phyloP scores from a whole-genome alignment of 495 filamentous ascomycete species.

The Cenococcum geophilum region DNA sequence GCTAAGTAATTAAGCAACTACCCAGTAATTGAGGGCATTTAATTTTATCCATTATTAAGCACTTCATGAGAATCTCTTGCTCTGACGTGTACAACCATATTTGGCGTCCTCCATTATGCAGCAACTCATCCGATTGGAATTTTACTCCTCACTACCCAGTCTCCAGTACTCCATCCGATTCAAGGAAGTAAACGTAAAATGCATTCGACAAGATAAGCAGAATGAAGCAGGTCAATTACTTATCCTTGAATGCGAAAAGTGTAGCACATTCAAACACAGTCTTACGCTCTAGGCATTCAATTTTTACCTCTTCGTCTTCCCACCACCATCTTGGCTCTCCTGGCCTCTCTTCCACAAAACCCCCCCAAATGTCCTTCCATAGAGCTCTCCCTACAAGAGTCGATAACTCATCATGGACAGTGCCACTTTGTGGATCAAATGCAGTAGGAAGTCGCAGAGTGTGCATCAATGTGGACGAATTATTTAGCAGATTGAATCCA shows the following conservation, averaged over 20 bases:
- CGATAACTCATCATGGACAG: slow-evolving; percentile 26
- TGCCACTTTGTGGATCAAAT: neutral
- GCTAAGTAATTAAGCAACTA: too few relatives aligned
- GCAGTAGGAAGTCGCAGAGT: slow-evolving; percentile 23
- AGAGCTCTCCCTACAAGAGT: slow-evolving; percentile 29
- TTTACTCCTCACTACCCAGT: too few relatives aligned
- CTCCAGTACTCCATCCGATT: neutral
- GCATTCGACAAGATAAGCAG: neutral
- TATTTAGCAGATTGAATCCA: slow-evolving; percentile 22
- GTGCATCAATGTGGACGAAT: neutral
- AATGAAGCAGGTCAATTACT: neutral
- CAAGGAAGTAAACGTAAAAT: neutral
- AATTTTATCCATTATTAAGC: too few relatives aligned
- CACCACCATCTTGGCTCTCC: slow-evolving; percentile 30
- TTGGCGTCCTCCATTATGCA: too few relatives aligned
- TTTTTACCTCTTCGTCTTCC: slow-evolving; percentile 28
- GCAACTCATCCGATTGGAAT: too few relatives aligned
- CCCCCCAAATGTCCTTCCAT: slow-evolving; percentile 34
- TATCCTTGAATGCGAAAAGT: slow-evolving; percentile 24
- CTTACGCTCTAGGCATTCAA: slow-evolving; percentile 23
- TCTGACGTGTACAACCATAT: too few relatives aligned
- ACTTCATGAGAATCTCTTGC: too few relatives aligned
- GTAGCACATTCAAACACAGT: slow-evolving; percentile 30
- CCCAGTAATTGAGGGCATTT: too few relatives aligned
- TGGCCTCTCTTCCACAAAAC: slow-evolving; percentile 24